These are phyloP conservation scores for Syzygium grande DNA, from an alignment of 345 rosid genomes.

Conservation along the genomic window DNA sequence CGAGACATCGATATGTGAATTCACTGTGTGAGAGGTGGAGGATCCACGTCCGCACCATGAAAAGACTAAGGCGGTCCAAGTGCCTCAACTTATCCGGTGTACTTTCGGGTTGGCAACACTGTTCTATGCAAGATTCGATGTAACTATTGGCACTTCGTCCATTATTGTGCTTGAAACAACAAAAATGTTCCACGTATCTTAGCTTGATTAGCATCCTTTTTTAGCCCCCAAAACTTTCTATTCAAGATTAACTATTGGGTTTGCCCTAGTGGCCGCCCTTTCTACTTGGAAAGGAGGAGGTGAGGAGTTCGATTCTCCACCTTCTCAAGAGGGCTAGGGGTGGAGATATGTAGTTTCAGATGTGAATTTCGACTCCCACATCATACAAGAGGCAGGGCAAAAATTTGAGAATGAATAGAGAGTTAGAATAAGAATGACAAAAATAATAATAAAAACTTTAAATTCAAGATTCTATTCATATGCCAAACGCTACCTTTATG, in stretches of 20 bases:
- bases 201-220: neutral
- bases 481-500: neutral
- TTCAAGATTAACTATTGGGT: too few relatives aligned
- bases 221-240: neutral
- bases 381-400: too few relatives aligned
- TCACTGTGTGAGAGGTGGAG: neutral
- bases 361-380: too few relatives aligned
- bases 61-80: neutral
- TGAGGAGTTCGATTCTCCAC: too few relatives aligned
- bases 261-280: too few relatives aligned
- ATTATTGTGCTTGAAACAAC: neutral
- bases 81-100: neutral
- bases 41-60: neutral
- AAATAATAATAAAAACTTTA: too few relatives aligned
- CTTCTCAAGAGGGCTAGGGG: too few relatives aligned
- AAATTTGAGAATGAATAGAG: too few relatives aligned
- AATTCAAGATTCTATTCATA: too few relatives aligned
- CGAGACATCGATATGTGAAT: neutral
- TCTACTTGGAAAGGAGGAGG: too few relatives aligned
- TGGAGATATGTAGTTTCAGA: too few relatives aligned
- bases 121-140: neutral
- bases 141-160: neutral
- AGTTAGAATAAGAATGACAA: too few relatives aligned
- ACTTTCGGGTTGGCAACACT: neutral
- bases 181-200: neutral